Conservation (phyloP, 116 monocot genomes). For the Zostera marina region DNA sequence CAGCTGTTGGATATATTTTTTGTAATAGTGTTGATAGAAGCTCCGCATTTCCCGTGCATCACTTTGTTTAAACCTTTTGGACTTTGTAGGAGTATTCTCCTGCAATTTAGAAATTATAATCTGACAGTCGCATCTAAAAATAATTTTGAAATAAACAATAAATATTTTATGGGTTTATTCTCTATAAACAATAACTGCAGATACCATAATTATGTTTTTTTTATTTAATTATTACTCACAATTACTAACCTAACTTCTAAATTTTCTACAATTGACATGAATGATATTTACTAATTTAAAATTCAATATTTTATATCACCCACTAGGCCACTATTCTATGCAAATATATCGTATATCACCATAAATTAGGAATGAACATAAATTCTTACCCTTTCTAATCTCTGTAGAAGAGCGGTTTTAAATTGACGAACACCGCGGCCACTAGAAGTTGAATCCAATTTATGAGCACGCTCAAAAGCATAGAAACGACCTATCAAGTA, state of each 20-base stretch:
- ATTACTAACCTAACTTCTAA: too few species aligned
- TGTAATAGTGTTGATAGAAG: constrained; percentile 81
- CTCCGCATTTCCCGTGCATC: constrained; percentile 93
- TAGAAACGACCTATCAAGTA: constrained; percentile 52
- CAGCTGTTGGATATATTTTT: constrained; percentile 82
- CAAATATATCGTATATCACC: too few species aligned
- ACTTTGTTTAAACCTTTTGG: constrained; percentile 49
- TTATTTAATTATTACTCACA: too few species aligned
- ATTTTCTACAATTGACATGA: too few species aligned
- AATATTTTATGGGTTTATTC: not conserved
- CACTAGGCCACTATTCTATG: too few species aligned
- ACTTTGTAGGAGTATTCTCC: constrained; percentile 84
- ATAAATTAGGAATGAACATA: too few species aligned
- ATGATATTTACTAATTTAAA: too few species aligned
- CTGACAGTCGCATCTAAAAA: too few species aligned
- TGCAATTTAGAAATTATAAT: constrained; percentile 2
- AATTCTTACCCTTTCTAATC: constrained; percentile 25
- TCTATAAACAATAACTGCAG: too few species aligned
- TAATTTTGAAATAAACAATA: not conserved
- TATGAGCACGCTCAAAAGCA: constrained; percentile 73
- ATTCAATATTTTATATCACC: too few species aligned
- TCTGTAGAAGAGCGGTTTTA: constrained; percentile 73
- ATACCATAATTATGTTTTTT: too few species aligned
- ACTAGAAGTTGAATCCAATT: constrained; percentile 43
- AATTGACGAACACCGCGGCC: constrained; percentile 84